Conservation (phyloP, 768 basidiomycete species). For the Hypholoma sublateritium region DNA sequence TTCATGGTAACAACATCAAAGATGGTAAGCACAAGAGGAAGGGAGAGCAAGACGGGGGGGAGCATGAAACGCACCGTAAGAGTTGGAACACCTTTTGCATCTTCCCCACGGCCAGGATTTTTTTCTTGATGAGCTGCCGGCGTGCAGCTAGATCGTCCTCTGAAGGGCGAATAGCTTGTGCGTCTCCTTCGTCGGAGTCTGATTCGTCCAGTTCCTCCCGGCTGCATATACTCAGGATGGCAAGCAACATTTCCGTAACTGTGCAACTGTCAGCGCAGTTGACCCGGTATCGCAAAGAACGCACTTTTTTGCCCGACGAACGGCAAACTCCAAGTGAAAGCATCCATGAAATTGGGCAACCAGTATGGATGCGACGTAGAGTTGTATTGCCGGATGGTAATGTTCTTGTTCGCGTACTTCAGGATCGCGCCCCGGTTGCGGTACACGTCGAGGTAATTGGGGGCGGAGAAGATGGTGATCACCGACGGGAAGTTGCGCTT, state of each 20-base stretch:
- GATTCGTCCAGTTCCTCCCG: constrained; percentile 84
- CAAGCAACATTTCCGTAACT: constrained; percentile 98
- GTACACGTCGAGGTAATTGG: constrained; percentile 95
- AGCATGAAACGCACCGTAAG: constrained; percentile 64
- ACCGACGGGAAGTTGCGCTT: constrained; percentile 95
- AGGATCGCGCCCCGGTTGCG: constrained; percentile 96
- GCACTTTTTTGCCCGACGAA: constrained; percentile 96
- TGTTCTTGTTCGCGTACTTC: constrained; percentile 95
- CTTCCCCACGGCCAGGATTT: constrained; percentile 95
- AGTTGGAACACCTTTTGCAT: constrained; percentile 96
- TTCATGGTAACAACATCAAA: not conserved
- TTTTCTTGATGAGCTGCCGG: constrained; percentile 92
- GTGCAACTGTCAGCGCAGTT: not conserved
- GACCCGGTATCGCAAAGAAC: constrained; percentile 28
- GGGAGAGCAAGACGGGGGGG: constrained; percentile 1
- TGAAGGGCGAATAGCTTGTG: constrained; percentile 26
- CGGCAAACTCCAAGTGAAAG: constrained; percentile 96
- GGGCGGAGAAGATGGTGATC: constrained; percentile 97
- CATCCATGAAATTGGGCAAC: constrained; percentile 97
- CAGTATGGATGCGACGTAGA: constrained; percentile 85
- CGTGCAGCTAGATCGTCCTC: constrained; percentile 61
- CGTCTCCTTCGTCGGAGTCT: constrained; percentile 40
- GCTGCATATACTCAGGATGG: constrained; percentile 90
- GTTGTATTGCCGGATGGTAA: constrained; percentile 91
- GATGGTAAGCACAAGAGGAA: not conserved